Evolutionary conservation across 108 stramenopile genomes (phyloP).

Genomic region (Seminavis robusta): DNA sequence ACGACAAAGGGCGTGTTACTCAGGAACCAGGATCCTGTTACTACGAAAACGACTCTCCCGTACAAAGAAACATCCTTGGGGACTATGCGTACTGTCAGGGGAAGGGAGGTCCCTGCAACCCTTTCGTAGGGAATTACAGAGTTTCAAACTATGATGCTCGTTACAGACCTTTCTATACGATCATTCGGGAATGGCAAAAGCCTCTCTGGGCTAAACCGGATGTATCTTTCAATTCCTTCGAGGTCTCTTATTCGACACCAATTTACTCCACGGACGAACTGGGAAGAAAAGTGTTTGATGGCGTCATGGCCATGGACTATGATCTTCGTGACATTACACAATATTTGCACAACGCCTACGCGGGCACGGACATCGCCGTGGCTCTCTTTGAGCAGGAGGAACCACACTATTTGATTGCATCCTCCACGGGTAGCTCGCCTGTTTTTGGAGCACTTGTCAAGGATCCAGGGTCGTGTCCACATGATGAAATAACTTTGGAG

Average conservation of each 20-base stretch:
- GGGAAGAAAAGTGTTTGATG: slow-evolving; percentile 31
- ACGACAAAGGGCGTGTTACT: slow-evolving; percentile 21
- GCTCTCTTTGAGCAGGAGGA: slow-evolving; percentile 30
- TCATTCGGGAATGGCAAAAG: slow-evolving; percentile 20
- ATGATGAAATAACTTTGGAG: no score
- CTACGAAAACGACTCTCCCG: no score
- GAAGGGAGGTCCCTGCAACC: slow-evolving; percentile 8
- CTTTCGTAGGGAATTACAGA: slow-evolving; percentile 34
- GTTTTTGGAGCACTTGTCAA: no score
- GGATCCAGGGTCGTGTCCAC: no score
- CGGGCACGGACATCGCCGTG: slow-evolving; percentile 12
- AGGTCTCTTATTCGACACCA: slow-evolving; percentile 31
- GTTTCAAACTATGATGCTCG: slow-evolving; percentile 33
- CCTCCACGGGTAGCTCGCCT: slow-evolving; percentile 30
- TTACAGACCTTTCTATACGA: slow-evolving; percentile 35
- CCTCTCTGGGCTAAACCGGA: slow-evolving; percentile 32
- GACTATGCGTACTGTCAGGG: slow-evolving; percentile 1
- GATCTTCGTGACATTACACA: slow-evolving; percentile 15
- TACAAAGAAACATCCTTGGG: no score
- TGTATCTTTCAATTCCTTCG: slow-evolving; percentile 24
- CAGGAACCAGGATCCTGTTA: slow-evolving; percentile 27
- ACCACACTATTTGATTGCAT: slow-evolving; percentile 39
- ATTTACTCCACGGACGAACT: slow-evolving; percentile 20
- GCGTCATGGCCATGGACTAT: slow-evolving; percentile 41
- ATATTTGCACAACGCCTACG: slow-evolving; percentile 24